A percentile compares a stretch with the other conserved stretches of the same genome.
Conservation (phyloP, 179 eudicot species). For the Spinacia oleracea region DNA sequence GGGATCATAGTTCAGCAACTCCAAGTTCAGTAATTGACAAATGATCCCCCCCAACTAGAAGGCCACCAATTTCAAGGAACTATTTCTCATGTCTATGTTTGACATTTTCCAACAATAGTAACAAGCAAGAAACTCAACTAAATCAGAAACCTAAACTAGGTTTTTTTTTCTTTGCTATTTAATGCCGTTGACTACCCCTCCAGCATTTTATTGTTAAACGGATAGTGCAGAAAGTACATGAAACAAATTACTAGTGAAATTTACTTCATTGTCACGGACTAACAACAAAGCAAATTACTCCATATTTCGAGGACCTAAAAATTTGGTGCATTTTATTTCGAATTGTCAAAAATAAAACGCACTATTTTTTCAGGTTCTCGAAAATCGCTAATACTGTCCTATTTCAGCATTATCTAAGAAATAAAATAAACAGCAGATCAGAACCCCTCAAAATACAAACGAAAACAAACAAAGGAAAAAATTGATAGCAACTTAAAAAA, state of each 20-base stretch:
- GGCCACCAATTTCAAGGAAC: conserved; percentile 21
- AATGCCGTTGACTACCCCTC: not conserved
- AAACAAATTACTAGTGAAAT: not conserved
- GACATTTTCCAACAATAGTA: conserved; percentile 5
- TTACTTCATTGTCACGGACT: not conserved
- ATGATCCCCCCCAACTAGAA: conserved; percentile 18
- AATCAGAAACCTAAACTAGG: not conserved
- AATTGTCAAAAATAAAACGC: not conserved
- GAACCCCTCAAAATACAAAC: not conserved
- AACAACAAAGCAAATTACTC: not conserved
- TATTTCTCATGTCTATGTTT: conserved; percentile 23
- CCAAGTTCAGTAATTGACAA: conserved; percentile 21
- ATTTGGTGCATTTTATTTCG: not conserved
- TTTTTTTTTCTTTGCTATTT: not conserved
- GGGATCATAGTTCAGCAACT: conserved; percentile 12
- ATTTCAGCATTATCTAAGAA: conserved; percentile 6
- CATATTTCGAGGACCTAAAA: not conserved
- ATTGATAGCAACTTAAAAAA: not conserved
- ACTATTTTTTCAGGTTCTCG: not conserved
- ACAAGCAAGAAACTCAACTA: conserved; percentile 8
- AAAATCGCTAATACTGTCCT: not conserved
- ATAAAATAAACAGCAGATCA: conserved; percentile 17
- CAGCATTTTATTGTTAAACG: not conserved
- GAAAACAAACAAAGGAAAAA: not conserved
- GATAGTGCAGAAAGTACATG: not conserved